Percentiles rank a stretch among this genome's conserved stretches.
phyloP scores from a whole-genome alignment of 352 stramenopile species.

The Globisporangium spiculum region DNA sequence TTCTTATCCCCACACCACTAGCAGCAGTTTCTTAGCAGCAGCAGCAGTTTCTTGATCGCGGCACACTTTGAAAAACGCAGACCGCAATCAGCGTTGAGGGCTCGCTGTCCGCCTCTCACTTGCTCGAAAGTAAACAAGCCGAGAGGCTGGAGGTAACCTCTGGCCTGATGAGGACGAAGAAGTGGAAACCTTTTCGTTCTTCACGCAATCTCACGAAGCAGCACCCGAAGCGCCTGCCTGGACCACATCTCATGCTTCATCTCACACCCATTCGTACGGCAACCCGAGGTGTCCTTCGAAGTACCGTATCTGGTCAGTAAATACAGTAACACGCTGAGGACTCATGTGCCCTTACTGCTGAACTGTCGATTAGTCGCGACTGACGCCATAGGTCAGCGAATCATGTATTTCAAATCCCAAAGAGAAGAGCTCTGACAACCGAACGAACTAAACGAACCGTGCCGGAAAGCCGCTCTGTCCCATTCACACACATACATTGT shows the following conservation, averaged over 20 bases:
- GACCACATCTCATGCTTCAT: too few species aligned
- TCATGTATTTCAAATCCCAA: background rate
- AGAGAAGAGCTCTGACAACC: background rate
- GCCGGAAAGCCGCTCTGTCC: background rate
- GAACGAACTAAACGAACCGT: background rate
- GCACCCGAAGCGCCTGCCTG: too few species aligned
- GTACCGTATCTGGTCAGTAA: too few species aligned
- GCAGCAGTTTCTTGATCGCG: background rate
- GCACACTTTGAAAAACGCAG: background rate
- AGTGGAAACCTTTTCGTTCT: too few species aligned
- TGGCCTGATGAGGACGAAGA: too few species aligned
- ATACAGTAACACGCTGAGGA: too few species aligned
- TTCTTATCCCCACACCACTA: background rate
- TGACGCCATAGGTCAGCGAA: background rate
- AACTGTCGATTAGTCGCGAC: background rate
- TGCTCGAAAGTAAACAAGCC: too few species aligned
- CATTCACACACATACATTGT: background rate
- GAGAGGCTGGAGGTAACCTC: too few species aligned
- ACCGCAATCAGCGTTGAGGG: background rate
- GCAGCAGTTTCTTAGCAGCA: background rate
- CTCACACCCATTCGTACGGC: too few species aligned
- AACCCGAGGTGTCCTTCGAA: too few species aligned
- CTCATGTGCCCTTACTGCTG: background rate
- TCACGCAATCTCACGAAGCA: too few species aligned
- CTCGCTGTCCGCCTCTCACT: background rate